phyloP scores from a whole-genome alignment of 768 basidiomycete species.

The Leccinum subgranulosum region DNA sequence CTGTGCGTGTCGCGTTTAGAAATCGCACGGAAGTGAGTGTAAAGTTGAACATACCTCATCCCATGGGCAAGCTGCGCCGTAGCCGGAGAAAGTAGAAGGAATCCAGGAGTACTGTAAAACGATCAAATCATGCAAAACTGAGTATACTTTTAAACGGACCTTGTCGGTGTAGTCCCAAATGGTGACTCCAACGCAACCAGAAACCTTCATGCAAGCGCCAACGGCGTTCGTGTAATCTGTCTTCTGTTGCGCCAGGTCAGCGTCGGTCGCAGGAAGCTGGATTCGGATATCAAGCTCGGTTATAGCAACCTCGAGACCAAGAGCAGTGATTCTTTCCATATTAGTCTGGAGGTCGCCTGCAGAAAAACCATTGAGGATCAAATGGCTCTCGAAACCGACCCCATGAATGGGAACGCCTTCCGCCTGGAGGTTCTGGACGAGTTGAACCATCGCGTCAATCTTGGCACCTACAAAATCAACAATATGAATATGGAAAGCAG shows the following conservation, averaged over 20 bases:
- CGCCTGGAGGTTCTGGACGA: slow-evolving; percentile 46
- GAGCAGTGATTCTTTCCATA: slow-evolving; percentile 49
- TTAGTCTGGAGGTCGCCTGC: slow-evolving; percentile 41
- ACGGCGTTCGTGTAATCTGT: slow-evolving; percentile 55
- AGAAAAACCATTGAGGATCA: slow-evolving; percentile 58
- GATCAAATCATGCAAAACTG: slow-evolving; percentile 11
- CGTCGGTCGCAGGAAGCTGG: slow-evolving; percentile 45
- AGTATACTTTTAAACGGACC: slow-evolving; percentile 2
- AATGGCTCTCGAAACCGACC: slow-evolving; percentile 58
- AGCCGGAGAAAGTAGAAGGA: background rate
- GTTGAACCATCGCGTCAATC: slow-evolving; percentile 52
- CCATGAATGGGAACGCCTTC: slow-evolving; percentile 55
- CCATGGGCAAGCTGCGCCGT: slow-evolving; percentile 19
- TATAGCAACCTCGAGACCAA: slow-evolving; percentile 65
- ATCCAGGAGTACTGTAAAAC: slow-evolving; percentile 15
- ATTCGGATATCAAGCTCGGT: slow-evolving; percentile 69
- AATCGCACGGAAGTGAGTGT: background rate
- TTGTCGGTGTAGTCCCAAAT: slow-evolving; percentile 44
- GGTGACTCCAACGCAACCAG: slow-evolving; percentile 35
- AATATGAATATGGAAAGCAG: background rate
- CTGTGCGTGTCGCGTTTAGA: background rate
- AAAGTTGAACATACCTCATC: slow-evolving; percentile 5
- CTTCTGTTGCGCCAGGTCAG: slow-evolving; percentile 50
- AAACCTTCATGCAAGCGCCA: slow-evolving; percentile 41
- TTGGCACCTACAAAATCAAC: slow-evolving; percentile 8